Evolutionary conservation across 2,329 filamentous ascomycete species (phyloP), one percentile per base, ranked within the genome.

Genomic region (Pseudomassariella vexata): DNA sequence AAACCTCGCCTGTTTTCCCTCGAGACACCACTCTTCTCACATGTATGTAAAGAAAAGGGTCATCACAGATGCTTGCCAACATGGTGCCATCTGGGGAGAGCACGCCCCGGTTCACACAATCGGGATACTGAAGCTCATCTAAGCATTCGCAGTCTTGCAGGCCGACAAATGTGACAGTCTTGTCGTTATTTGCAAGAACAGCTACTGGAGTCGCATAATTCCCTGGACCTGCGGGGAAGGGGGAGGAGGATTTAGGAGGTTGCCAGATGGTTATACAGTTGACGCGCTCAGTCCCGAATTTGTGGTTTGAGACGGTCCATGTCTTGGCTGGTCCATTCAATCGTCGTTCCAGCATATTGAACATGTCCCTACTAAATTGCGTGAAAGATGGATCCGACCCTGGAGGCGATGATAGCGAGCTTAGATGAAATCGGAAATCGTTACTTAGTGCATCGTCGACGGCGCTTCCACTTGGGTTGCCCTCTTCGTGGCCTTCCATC

Each of bases 91-190:
- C 84, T 0, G 90, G 92, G 6, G 90, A 95, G 32, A 98, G 81
- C n/a, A 89, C 77, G 20, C 89, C 86, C 50, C 94, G 87, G 49
- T 98, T 98, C 64, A 96, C 90, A 42, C 80, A 84, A 52, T 90
- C 84, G 5, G 85, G 82, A 42, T 94, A 82, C 4, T 75, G 70
- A 32, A 95, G 64, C 25, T 79, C 71, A 34, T 85, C 78, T 15
- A 94, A 61, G 21, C 82, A 68, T 38, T 83, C 68, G 10, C 58
- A 56, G 32, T 81, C 75, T 18, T 74, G 67, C 14, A 96, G 65
- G 29, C 81, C 83, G 52, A 94, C 86, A n/a, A 95, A 63, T 18
- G 82, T 82, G 35, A 96, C 84, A 2, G 85, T 87, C 53, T 80
- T 82, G 62, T 96, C 92, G 54, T 98, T 98, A 62, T 95, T 95